phyloP scores from a whole-genome alignment of 2,329 filamentous ascomycete genomes.

The Knoxdaviesia proteae region DNA sequence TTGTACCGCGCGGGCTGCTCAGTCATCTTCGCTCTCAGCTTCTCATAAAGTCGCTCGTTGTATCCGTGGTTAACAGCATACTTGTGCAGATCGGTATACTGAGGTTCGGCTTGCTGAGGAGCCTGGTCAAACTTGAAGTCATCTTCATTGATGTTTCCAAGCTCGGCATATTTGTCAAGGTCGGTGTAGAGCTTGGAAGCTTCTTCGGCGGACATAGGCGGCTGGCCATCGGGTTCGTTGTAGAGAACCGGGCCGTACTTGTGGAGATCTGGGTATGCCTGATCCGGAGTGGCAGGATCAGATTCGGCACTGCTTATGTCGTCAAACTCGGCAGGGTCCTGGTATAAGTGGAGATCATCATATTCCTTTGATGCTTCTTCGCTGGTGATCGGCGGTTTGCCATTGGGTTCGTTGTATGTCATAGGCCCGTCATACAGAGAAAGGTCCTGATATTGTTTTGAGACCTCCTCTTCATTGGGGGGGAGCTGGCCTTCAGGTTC shows the following conservation, averaged over 20 bases:
- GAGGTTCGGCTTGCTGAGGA: slow-evolving; percentile 16
- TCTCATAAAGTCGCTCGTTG: slow-evolving; percentile 8
- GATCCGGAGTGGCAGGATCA: not conserved
- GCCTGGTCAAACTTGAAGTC: slow-evolving; percentile 5
- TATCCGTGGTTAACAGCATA: slow-evolving; percentile 14
- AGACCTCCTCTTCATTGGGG: slow-evolving; percentile 13
- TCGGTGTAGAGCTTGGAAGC: slow-evolving; percentile 18
- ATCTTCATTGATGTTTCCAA: slow-evolving; percentile 8
- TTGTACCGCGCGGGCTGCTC: slow-evolving; percentile 14
- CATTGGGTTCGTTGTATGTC: slow-evolving; percentile 16
- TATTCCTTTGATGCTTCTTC: slow-evolving; percentile 21
- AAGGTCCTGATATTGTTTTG: slow-evolving; percentile 19
- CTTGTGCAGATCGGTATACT: slow-evolving; percentile 14
- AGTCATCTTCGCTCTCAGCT: slow-evolving; percentile 5
- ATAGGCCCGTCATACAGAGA: slow-evolving; percentile 14
- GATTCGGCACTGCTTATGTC: slow-evolving; percentile 14
- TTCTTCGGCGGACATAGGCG: slow-evolving; percentile 13
- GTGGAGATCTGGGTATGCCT: slow-evolving; percentile 4
- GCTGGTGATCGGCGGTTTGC: slow-evolving; percentile 9
- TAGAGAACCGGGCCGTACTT: slow-evolving; percentile 13
- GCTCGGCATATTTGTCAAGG: slow-evolving; percentile 17
- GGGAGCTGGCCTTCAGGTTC: slow-evolving; percentile 18
- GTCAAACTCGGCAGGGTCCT: slow-evolving; percentile 9
- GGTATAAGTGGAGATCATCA: slow-evolving; percentile 11
- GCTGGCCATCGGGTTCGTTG: slow-evolving; percentile 15